Conservation (phyloP, 2,329 filamentous ascomycete species). For the Scedosporium aurantiacum region DNA sequence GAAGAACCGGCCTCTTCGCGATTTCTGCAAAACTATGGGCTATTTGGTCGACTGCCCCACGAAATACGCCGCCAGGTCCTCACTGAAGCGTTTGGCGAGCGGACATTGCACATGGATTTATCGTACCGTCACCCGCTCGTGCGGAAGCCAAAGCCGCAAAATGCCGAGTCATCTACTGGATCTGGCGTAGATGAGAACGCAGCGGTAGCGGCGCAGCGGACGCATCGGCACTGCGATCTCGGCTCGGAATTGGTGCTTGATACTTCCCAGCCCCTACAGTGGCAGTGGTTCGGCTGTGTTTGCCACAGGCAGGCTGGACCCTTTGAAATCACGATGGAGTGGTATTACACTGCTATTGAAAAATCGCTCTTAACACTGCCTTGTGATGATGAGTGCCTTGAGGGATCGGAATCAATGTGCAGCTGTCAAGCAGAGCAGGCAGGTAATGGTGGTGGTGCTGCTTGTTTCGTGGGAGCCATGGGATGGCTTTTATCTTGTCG, state of each 20-base stretch:
- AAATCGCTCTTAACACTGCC: too few species aligned
- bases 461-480: constrained; percentile 16
- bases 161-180: too few species aligned
- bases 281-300: constrained; percentile 17
- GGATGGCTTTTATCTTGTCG: constrained; percentile 19
- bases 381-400: not conserved
- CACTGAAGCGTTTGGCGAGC: constrained; percentile 13
- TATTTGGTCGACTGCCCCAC: constrained; percentile 11
- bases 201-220: too few species aligned
- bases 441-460: not conserved
- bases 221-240: constrained; percentile 6
- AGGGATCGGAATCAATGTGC: not conserved
- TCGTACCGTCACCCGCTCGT: constrained; percentile 11
- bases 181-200: too few species aligned
- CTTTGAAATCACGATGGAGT: not conserved
- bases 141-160: constrained; percentile 3
- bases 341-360: too few species aligned
- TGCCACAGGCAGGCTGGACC: constrained; percentile 13
- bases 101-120: constrained; percentile 15
- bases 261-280: constrained; percentile 7
- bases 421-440: not conserved
- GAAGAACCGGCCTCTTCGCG: too few species aligned
- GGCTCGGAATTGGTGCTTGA: constrained; percentile 5
- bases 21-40: too few species aligned
- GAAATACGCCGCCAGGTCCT: constrained; percentile 18